These are phyloP conservation scores for Passiflora organensis DNA, from an alignment of 345 rosid species.

Conservation along the genomic window DNA sequence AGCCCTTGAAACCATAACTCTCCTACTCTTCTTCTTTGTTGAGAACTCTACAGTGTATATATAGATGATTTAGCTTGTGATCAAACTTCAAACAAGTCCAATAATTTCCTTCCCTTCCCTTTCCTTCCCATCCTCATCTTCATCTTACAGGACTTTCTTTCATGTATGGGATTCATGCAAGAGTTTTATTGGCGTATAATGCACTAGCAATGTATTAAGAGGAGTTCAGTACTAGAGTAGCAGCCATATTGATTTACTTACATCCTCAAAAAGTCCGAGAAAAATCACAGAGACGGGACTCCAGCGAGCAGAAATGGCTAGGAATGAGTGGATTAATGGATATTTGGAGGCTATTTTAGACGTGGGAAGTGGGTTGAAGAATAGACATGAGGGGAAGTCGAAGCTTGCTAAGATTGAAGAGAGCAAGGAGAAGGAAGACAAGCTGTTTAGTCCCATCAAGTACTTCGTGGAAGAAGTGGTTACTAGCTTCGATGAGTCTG, in stretches of 20 bases:
- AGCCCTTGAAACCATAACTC: slow-evolving; percentile 11
- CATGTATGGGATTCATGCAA: not conserved
- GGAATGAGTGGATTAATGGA: slow-evolving; percentile 89
- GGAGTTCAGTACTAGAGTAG: too few species aligned
- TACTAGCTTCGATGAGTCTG: slow-evolving; percentile 78
- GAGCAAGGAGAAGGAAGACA: slow-evolving; percentile 34
- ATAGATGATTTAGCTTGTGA: not conserved
- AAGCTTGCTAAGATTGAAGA: slow-evolving; percentile 45
- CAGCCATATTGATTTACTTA: too few species aligned
- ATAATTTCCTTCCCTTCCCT: too few species aligned
- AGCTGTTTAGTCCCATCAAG: slow-evolving; percentile 64
- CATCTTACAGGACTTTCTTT: too few species aligned
- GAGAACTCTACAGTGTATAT: not conserved
- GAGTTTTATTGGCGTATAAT: not conserved
- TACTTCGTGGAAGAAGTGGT: slow-evolving; percentile 87
- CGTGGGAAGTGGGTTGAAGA: slow-evolving; percentile 49
- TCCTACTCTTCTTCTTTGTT: slow-evolving; percentile 10
- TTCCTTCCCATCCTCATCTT: too few species aligned
- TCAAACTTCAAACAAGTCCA: not conserved
- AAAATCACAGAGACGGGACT: not conserved
- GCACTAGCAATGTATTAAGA: too few species aligned
- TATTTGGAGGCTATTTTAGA: slow-evolving; percentile 85
- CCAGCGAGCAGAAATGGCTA: slow-evolving; percentile 43
- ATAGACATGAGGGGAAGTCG: slow-evolving; percentile 43
- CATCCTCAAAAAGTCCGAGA: too few species aligned